Conservation (phyloP, 1,139 yeast genomes). For the Debaryomycetaceae sp. region DNA sequence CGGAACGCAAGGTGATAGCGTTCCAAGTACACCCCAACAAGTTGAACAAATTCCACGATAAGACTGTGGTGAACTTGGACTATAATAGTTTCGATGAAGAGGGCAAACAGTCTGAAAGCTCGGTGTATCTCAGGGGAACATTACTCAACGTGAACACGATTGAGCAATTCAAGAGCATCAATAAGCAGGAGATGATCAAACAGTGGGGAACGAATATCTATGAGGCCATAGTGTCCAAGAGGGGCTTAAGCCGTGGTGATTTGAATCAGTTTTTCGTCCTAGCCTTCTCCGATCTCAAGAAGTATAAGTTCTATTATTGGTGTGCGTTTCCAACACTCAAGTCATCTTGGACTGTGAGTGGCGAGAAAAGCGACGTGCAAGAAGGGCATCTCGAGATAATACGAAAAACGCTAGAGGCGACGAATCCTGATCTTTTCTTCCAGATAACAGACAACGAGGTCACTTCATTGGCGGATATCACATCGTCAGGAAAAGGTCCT, state of each 20-base stretch:
- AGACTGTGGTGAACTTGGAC: conserved; percentile 36
- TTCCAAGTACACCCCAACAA: conserved; percentile 27
- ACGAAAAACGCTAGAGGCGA: conserved; percentile 4
- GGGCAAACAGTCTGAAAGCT: not conserved
- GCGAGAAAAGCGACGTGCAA: conserved; percentile 1
- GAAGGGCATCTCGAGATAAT: conserved; percentile 3
- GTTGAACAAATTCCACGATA: conserved; percentile 40
- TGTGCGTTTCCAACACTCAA: conserved; percentile 69
- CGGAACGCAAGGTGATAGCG: conserved; percentile 39
- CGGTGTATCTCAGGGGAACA: conserved; percentile 16
- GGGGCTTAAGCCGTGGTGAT: conserved; percentile 8
- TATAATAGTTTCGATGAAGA: conserved; percentile 39
- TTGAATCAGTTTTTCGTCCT: conserved; percentile 52
- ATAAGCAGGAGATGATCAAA: conserved; percentile 56
- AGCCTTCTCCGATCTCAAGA: conserved; percentile 83
- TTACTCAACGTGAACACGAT: conserved; percentile 72
- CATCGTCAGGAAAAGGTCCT: conserved; percentile 1
- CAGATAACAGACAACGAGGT: conserved; percentile 7
- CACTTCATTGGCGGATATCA: not conserved
- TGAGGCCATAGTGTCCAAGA: conserved; percentile 10
- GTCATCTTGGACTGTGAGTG: conserved; percentile 36
- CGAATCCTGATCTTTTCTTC: conserved; percentile 8
- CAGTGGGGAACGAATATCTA: conserved; percentile 37
- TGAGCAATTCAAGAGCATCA: conserved; percentile 71
- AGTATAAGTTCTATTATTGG: conserved; percentile 88